Percentiles rank a stretch among this genome's conserved stretches.
phyloP scores from a whole-genome alignment of 768 basidiomycete genomes.

The Pisolithus sp. region DNA sequence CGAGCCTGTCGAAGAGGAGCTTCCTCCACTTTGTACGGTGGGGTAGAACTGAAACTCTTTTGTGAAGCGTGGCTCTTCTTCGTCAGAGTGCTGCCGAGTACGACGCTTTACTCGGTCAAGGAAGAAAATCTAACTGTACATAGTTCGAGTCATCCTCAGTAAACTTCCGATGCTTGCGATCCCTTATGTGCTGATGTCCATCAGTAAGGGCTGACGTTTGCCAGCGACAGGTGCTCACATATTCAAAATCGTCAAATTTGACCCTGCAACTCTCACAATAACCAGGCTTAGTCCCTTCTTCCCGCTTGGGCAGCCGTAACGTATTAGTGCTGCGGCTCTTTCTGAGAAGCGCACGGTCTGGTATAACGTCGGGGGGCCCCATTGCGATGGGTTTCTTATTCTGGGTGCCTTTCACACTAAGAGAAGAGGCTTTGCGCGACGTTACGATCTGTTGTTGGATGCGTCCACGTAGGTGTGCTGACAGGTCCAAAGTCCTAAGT shows the following conservation, averaged over 20 bases:
- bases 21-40: conserved; percentile 17
- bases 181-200: conserved; percentile 56
- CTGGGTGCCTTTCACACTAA: conserved; percentile 21
- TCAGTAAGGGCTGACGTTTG: neutral
- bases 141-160: conserved; percentile 77
- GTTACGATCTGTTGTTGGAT: conserved; percentile 64
- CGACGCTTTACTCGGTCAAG: conserved; percentile 56
- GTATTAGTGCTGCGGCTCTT: conserved; percentile 83
- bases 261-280: conserved; percentile 95
- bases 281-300: conserved; percentile 86
- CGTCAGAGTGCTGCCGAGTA: conserved; percentile 21
- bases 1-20: conserved; percentile 12
- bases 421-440: conserved; percentile 43
- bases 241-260: conserved; percentile 83
- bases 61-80: conserved; percentile 19
- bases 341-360: conserved; percentile 47
- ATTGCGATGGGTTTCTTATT: conserved; percentile 36
- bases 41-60: conserved; percentile 9
- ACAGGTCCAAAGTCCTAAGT: conserved; percentile 43
- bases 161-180: conserved; percentile 76
- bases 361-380: conserved; percentile 64
- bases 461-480: conserved; percentile 47
- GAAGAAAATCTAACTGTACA: conserved; percentile 65
- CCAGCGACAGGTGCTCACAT: conserved; percentile 38
- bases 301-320: conserved; percentile 64